Percentiles rank a stretch among this genome's conserved stretches.
Evolutionary conservation across 306 rosid species (phyloP).

Genomic region (Inga leiocalycina): DNA sequence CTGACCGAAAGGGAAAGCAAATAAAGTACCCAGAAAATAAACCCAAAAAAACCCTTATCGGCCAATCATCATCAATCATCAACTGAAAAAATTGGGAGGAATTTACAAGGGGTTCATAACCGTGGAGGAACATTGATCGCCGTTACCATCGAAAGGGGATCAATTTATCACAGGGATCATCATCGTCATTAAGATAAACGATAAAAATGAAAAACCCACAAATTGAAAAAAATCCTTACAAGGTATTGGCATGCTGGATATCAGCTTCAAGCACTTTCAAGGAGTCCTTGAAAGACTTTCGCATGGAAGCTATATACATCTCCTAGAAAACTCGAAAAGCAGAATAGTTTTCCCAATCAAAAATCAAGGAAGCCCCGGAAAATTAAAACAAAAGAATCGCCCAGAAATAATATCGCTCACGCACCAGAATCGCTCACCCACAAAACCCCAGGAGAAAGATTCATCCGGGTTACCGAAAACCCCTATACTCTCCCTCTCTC

Average conservation of each 20-base stretch:
- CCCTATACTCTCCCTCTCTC: constrained; percentile 35
- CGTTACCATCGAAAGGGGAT: neutral
- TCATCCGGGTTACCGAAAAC: constrained; percentile 17
- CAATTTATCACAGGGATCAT: constrained; percentile 9
- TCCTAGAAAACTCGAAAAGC: constrained; percentile 24
- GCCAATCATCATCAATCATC: constrained; percentile 11
- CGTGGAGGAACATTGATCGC: constrained; percentile 21
- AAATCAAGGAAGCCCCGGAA: neutral
- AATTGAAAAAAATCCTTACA: constrained; percentile 48
- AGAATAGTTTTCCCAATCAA: neutral
- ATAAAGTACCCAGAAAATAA: constrained; percentile 29
- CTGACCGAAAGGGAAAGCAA: constrained; percentile 34
- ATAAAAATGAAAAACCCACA: neutral
- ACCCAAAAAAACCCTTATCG: neutral
- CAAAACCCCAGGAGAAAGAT: neutral
- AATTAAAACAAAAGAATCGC: neutral
- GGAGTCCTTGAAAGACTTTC: constrained; percentile 98
- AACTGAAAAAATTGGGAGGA: neutral
- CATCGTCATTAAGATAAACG: neutral
- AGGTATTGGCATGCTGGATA: constrained; percentile 94
- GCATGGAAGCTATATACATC: constrained; percentile 89
- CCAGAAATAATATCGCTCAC: neutral
- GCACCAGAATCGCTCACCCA: constrained; percentile 3
- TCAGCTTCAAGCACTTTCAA: constrained; percentile 96
- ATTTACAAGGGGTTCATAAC: neutral